Percentiles rank a stretch among this genome's conserved stretches.
Evolutionary conservation across 176 grass and related monocot genomes (phyloP).

Genomic region (Pontederia paniculata): DNA sequence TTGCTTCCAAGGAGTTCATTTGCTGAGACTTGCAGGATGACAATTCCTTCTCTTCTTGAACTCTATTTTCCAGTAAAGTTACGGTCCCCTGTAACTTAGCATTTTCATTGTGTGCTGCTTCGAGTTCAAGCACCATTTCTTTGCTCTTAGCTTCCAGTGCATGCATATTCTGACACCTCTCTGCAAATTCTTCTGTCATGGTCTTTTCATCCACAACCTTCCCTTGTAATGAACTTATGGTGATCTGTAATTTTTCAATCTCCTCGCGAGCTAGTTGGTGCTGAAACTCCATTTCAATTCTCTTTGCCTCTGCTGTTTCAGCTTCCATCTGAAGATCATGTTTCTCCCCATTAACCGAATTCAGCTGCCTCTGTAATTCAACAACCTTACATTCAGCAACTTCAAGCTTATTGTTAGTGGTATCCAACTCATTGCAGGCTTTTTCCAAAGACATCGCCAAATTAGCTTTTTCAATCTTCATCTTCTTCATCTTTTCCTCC

Average conservation of each 20-base stretch:
- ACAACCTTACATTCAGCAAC: constrained; percentile 45
- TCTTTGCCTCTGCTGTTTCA: constrained; percentile 36
- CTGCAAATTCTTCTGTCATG: constrained; percentile 22
- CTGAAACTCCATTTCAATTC: constrained; percentile 39
- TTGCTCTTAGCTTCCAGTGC: constrained; percentile 24
- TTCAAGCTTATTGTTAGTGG: constrained; percentile 20
- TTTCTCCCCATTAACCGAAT: constrained; percentile 53
- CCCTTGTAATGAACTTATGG: too few relatives aligned
- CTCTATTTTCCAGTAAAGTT: constrained; percentile 30
- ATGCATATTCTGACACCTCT: constrained; percentile 29
- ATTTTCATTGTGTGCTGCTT: constrained; percentile 39
- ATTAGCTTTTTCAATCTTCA: constrained; percentile 36
- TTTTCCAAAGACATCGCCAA: constrained; percentile 44
- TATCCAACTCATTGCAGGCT: constrained; percentile 33
- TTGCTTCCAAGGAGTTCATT: constrained; percentile 31
- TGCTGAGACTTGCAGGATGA: constrained; percentile 34
- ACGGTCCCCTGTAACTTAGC: constrained; percentile 33
- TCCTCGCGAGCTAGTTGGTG: background rate
- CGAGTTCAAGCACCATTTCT: constrained; percentile 31
- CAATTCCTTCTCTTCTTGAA: constrained; percentile 49
- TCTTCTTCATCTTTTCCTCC: constrained; percentile 44
- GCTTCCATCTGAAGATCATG: constrained; percentile 34
- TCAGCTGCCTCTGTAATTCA: constrained; percentile 62
- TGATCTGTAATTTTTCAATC: too few relatives aligned
- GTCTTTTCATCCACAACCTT: constrained; percentile 29